A percentile compares a stretch with the other conserved stretches of the same genome.
phyloP scores from a whole-genome alignment of 2,329 filamentous ascomycete species.

The Kalmusia sp. region DNA sequence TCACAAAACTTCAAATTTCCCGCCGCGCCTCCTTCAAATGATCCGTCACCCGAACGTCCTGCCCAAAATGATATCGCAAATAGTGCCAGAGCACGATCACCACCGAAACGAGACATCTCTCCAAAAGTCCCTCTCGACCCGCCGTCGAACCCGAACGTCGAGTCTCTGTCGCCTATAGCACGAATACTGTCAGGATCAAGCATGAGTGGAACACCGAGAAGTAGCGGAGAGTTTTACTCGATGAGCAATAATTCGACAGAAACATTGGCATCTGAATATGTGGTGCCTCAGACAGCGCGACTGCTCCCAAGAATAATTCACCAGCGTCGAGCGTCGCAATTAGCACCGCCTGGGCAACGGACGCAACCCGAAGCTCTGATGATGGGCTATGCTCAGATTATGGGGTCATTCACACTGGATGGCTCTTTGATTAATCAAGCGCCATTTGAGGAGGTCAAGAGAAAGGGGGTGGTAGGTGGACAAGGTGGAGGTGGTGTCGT shows the following conservation, averaged over 20 bases:
- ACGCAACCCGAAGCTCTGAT: conserved; percentile 78
- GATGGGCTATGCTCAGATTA: conserved; percentile 97
- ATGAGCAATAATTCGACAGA: conserved; percentile 95
- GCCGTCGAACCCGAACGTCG: conserved; percentile 55
- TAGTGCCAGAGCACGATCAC: conserved; percentile 49
- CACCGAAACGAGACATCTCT: conserved; percentile 36
- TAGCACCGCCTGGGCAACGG: conserved; percentile 39
- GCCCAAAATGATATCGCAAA: conserved; percentile 37
- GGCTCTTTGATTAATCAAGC: conserved; percentile 88
- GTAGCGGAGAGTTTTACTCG: conserved; percentile 94
- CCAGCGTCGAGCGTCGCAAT: conserved; percentile 37
- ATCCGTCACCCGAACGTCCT: conserved; percentile 36
- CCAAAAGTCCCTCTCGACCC: conserved; percentile 28
- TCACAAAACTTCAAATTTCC: conserved; percentile 65
- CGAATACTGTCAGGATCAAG: conserved; percentile 81
- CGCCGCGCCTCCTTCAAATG: conserved; percentile 46
- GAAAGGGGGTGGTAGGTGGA: conserved; percentile 87
- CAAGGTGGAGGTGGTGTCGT: conserved; percentile 85
- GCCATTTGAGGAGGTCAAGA: conserved; percentile 94
- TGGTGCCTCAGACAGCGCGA: conserved; percentile 55
- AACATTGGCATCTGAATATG: conserved; percentile 89
- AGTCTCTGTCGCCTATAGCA: conserved; percentile 66
- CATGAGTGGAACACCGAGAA: conserved; percentile 78
- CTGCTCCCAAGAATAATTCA: conserved; percentile 52
- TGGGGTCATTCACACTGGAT: conserved; percentile 90